phyloP scores from a whole-genome alignment of 257 asterid genomes.

The Rauvolfia tetraphylla region DNA sequence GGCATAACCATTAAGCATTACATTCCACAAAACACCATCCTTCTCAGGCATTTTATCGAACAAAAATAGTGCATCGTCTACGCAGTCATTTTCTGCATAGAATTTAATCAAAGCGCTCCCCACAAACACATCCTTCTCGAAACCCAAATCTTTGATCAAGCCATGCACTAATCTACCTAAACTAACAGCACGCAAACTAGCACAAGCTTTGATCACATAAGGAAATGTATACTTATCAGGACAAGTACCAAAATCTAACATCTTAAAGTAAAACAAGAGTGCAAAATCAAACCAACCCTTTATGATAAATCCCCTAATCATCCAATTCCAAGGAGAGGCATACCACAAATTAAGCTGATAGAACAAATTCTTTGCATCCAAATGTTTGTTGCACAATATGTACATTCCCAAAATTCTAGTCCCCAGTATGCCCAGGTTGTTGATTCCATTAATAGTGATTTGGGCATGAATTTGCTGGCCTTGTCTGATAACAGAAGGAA shows the following conservation, averaged over 20 bases:
- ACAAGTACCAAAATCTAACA: conserved; percentile 66
- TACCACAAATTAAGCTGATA: conserved; percentile 62
- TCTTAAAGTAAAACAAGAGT: conserved; percentile 67
- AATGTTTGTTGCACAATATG: conserved; percentile 39
- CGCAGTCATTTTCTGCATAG: conserved; percentile 60
- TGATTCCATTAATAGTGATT: conserved; percentile 61
- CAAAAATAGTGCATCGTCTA: conserved; percentile 53
- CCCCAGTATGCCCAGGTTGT: conserved; percentile 58
- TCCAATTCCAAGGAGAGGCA: conserved; percentile 99
- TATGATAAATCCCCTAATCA: conserved; percentile 75
- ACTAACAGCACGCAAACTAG: conserved; percentile 47
- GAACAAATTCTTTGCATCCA: conserved; percentile 60
- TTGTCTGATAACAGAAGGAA: conserved; percentile 29
- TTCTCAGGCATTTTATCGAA: conserved; percentile 69
- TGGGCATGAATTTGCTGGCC: conserved; percentile 74
- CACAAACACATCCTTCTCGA: conserved; percentile 70
- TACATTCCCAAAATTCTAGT: conserved; percentile 81
- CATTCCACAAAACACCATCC: conserved; percentile 80
- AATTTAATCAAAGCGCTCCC: conserved; percentile 82
- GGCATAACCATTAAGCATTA: conserved; percentile 63
- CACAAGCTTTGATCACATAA: conserved; percentile 72
- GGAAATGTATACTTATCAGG: conserved; percentile 97
- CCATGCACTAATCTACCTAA: conserved; percentile 51
- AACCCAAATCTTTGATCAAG: conserved; percentile 38
- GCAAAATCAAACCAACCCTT: conserved; percentile 58